Conservation (phyloP, 2,329 filamentous ascomycete genomes). For the Cordyceps cicadae region DNA sequence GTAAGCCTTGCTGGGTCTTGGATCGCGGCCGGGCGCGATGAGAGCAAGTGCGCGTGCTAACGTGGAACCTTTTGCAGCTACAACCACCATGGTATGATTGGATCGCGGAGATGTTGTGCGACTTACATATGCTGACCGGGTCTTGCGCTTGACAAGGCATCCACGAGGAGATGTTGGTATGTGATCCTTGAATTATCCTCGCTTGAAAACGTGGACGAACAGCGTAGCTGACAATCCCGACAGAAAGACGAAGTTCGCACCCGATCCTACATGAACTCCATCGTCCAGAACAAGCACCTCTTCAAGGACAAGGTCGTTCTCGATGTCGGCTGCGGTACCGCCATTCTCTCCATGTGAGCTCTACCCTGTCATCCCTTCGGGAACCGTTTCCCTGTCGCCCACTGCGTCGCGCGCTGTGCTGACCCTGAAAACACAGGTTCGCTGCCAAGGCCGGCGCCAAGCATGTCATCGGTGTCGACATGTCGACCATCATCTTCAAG, state of each 20-base stretch:
- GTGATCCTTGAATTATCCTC: constrained; percentile 28
- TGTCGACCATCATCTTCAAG: constrained; percentile 99
- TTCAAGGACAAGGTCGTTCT: constrained; percentile 79
- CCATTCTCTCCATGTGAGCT: constrained; percentile 93
- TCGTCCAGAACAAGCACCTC: constrained; percentile 93
- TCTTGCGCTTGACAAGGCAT: constrained; percentile 53
- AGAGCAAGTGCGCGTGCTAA: constrained; percentile 25
- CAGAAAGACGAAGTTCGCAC: constrained; percentile 99
- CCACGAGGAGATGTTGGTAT: constrained; percentile 95
- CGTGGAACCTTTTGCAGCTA: constrained; percentile 51
- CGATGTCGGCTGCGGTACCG: constrained; percentile 94
- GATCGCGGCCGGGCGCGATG: background rate
- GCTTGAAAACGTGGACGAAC: too few relatives aligned
- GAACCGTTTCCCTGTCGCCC: too few relatives aligned
- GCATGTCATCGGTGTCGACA: constrained; percentile 97
- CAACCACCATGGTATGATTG: constrained; percentile 79
- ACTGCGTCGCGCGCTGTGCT: background rate
- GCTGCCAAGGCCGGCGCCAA: constrained; percentile 92
- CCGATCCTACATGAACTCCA: constrained; percentile 91
- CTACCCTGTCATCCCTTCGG: background rate
- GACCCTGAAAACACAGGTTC: constrained; percentile 55
- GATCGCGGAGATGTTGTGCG: constrained; percentile 10
- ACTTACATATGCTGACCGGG: background rate
- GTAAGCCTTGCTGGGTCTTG: constrained; percentile 35
- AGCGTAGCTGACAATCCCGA: constrained; percentile 12